A percentile compares a stretch with the other conserved stretches of the same genome.
Evolutionary conservation across 306 rosid species (phyloP).

Genomic region (Boehmeria nivea): DNA sequence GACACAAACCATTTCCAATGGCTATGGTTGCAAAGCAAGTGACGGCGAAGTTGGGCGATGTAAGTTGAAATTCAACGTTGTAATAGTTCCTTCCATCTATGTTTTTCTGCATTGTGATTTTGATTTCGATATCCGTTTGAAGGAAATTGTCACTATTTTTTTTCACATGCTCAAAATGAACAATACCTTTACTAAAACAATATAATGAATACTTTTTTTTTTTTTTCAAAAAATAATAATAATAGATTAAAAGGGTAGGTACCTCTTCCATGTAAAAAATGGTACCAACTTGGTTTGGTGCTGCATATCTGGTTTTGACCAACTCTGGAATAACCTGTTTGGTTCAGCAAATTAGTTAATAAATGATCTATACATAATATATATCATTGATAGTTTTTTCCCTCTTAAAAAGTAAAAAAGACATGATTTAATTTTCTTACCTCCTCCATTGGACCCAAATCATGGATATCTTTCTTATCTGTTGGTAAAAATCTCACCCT

Average conservation of each 20-base stretch:
- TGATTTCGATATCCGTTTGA: constrained; percentile 13
- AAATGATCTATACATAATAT: too few species aligned
- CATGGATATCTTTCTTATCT: constrained; percentile 72
- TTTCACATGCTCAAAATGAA: too few species aligned
- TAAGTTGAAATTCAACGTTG: constrained; percentile 69
- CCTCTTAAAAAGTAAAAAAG: not conserved
- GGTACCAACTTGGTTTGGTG: constrained; percentile 73
- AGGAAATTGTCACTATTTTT: not conserved
- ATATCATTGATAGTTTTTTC: not conserved
- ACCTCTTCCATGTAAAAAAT: constrained; percentile 84
- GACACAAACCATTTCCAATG: constrained; percentile 71
- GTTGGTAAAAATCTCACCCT: constrained; percentile 93
- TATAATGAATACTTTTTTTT: too few species aligned
- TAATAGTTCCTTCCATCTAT: constrained; percentile 83
- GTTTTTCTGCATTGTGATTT: constrained; percentile 60
- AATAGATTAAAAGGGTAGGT: not conserved
- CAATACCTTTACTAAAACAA: too few species aligned
- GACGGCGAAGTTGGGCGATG: constrained; percentile 57
- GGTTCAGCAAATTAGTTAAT: constrained; percentile 5
- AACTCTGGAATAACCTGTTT: constrained; percentile 50
- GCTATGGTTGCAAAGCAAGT: constrained; percentile 78
- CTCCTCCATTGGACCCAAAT: constrained; percentile 88
- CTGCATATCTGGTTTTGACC: constrained; percentile 72
- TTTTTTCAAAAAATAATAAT: too few species aligned
- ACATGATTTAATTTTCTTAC: constrained; percentile 25